Evolutionary conservation across 306 rosid species (phyloP).

Genomic region (Clitoria ternatea): DNA sequence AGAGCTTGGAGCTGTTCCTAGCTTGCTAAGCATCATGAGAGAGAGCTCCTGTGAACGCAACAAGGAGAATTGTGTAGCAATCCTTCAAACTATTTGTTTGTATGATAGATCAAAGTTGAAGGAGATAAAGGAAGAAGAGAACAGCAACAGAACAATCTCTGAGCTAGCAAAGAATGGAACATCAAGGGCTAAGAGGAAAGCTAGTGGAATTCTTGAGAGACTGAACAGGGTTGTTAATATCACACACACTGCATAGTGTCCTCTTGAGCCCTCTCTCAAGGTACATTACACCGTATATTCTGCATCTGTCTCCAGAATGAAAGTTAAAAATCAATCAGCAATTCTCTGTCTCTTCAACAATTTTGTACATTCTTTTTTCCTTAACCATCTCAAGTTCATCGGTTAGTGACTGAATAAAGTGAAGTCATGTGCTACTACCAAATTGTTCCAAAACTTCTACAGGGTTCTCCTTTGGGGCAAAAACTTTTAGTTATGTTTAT

Average conservation of each 20-base stretch:
- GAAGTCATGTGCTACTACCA: conserved; percentile 20
- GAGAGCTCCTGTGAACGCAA: conserved; percentile 66
- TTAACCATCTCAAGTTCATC: conserved; percentile 32
- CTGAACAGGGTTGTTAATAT: conserved; percentile 67
- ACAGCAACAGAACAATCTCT: conserved; percentile 53
- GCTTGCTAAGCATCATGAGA: conserved; percentile 56
- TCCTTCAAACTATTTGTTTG: conserved; percentile 66
- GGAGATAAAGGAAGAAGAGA: conserved; percentile 82
- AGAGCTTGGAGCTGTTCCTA: conserved; percentile 65
- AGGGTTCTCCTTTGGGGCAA: background rate
- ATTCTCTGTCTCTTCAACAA: conserved; percentile 28
- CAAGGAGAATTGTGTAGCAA: conserved; percentile 75
- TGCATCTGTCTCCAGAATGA: conserved; percentile 28
- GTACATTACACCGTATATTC: conserved; percentile 55
- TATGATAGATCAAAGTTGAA: conserved; percentile 71
- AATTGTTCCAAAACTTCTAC: conserved; percentile 7
- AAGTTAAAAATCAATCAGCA: conserved; percentile 15
- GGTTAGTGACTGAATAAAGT: conserved; percentile 40
- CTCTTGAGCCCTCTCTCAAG: conserved; percentile 6
- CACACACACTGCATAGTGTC: conserved; percentile 72
- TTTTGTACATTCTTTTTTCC: conserved; percentile 46
- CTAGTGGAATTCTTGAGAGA: conserved; percentile 86
- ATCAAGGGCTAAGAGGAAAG: conserved; percentile 89
- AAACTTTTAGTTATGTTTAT: background rate
- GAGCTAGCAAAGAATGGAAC: conserved; percentile 78